Base-by-base conservation (phyloP, 2,329 filamentous ascomycete genomes). In the Ilyonectria mors-panacis region DNA sequence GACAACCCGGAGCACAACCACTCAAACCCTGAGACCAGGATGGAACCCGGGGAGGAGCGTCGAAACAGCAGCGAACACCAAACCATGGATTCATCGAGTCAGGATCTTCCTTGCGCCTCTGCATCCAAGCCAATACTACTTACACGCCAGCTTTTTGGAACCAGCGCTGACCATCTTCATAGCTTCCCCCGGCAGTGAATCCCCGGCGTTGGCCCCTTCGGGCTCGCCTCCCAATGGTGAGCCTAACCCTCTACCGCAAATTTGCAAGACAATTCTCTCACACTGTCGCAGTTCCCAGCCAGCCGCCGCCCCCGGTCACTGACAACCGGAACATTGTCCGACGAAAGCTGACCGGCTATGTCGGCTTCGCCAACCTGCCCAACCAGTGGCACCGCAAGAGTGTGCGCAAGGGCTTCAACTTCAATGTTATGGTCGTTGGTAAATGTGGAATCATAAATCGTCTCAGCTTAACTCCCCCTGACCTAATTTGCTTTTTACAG, bases 341-440 rank as follows among this genome's bases (percentile, higher is more conserved):
- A 84, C 91, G 96, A 84, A 99, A 99, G 88, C 87, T 99, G 81
- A 98, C 96, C 57, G 96, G 96, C 80, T 99, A 98, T 78, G 96
- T 99, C 78, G 96, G 96, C 74, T 99, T 99, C 80, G 96, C 96
- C 83, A 99, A 99, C 83, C 85, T 99, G 81, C 96, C 96, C 72
- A 99, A 99, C 86, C 96, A 99, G 86, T 99, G 96, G 96, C 96
- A 99, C 88, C 95, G 96, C 84, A 99, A 99, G 92, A 98, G 95
- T 90, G 96, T 99, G 79, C 94, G 96, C 81, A 99, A 99, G 86
- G 96, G 96, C 70, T 99, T 99, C 90, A 99, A 98, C 90, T 99
- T 99, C 89, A 99, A 99, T 82, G 96, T 99, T 76, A 99, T 99
- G 96, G 96, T 99, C 84, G 96, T 99, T 85, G 96, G 96, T 98